Evolutionary conservation across 2,329 filamentous ascomycete genomes (phyloP), one percentile per base, ranked within the genome.

Genomic region (Juglanconis oblonga): DNA sequence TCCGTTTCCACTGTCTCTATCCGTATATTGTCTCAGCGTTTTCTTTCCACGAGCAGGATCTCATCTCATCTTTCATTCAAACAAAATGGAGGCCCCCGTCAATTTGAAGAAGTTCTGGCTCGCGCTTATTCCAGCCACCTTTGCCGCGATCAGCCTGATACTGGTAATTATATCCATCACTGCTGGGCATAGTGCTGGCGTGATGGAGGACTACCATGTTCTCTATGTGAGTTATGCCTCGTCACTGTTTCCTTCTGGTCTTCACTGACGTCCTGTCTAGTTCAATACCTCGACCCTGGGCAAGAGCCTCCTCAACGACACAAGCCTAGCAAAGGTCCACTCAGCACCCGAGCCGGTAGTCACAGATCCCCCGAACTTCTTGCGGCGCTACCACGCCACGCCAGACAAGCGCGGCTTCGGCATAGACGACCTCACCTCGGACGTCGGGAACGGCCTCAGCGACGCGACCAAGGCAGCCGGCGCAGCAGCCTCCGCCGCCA

Each of bases 211-310:
- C 10, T 76, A 73, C 60, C 73, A 76, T 38, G 68, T 77, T 42
- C 69, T 77, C 35, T 70, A 72, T 50, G 74, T 76, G 65, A 55
- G 73, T 68, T 24, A 5, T 8, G n/a, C 2, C 29, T 49, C 8
- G 1, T n/a, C 14, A 52, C 33, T n/a, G 4, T 13, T 5, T n/a
- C 10, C n/a, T 7, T n/a, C 8, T n/a, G 44, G 17, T 6, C 17
- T 32, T 52, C 4, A 52, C 60, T 66, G 35, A 67, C 42, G 9
- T 6, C 4, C 0, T 7, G 17, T 32, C 3, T 53, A 77, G 75
- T 70, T 78, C 62, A 77, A 79, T 68, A 75, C 75, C 59, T 76
- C 76, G 17, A 66, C 68, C 13, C 72, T 79, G 38, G 76, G 75
- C 33, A 71, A 74, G 47, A 71, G 75, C 54, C 69, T 76, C 17